Evolutionary conservation across 2,329 filamentous ascomycete genomes (phyloP).

Genomic region (Neopestalotiopsis rosae): DNA sequence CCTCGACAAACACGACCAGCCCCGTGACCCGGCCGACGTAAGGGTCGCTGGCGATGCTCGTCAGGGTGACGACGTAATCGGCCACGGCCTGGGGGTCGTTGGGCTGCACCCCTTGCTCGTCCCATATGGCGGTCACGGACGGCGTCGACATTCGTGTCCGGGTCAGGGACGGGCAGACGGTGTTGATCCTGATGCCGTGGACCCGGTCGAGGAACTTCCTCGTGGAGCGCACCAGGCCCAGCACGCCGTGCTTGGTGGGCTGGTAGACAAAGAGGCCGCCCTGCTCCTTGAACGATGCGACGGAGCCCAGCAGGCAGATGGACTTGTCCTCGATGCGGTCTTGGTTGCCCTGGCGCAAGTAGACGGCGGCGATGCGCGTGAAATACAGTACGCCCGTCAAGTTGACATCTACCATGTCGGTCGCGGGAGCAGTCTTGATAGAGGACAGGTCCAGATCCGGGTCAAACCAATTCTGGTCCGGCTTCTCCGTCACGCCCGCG

Average conservation of each 20-base stretch:
- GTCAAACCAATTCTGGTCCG: not conserved
- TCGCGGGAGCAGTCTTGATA: not conserved
- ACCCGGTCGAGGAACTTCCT: not conserved
- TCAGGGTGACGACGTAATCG: not conserved
- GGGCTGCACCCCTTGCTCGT: not conserved
- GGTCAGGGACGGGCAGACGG: not conserved
- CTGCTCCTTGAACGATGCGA: slow-evolving; percentile 7
- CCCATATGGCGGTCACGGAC: not conserved
- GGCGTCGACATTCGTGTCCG: not conserved
- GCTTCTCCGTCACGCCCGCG: not conserved
- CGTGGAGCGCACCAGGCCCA: not conserved
- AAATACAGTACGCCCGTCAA: not conserved
- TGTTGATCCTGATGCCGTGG: not conserved
- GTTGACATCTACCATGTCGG: not conserved
- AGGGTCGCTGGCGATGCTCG: not conserved
- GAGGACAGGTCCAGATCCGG: not conserved
- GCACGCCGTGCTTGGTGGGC: not conserved
- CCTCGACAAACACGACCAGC: not conserved
- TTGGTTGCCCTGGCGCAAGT: not conserved
- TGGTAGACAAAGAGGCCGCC: not conserved
- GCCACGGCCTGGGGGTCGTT: not conserved
- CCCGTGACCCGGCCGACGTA: not conserved
- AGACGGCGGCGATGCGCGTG: not conserved
- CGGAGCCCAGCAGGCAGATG: not conserved
- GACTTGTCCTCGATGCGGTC: not conserved